Evolutionary conservation across 768 basidiomycete species (phyloP).

Genomic region (Naganishia vaughanmartiniae): DNA sequence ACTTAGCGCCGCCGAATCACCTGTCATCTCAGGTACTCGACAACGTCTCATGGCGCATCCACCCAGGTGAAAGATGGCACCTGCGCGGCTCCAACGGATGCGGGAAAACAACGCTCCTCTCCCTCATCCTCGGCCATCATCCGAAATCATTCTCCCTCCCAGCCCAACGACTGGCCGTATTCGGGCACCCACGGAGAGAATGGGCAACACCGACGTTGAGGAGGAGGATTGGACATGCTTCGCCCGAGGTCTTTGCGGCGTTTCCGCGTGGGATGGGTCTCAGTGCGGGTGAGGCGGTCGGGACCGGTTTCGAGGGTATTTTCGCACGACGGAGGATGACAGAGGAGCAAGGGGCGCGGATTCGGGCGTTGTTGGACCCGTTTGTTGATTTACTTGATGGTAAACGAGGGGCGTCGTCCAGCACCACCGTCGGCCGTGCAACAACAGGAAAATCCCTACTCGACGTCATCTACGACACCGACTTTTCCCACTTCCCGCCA

Average conservation of each 20-base stretch:
- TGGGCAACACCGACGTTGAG: slow-evolving; percentile 67
- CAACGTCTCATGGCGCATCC: slow-evolving; percentile 76
- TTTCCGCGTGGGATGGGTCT: slow-evolving; percentile 72
- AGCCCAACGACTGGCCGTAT: slow-evolving; percentile 60
- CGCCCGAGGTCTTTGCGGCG: slow-evolving; percentile 85
- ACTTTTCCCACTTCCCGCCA: slow-evolving; percentile 66
- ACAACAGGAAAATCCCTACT: slow-evolving; percentile 40
- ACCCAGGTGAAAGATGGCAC: slow-evolving; percentile 81
- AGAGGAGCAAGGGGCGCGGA: slow-evolving; percentile 55
- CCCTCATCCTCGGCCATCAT: slow-evolving; percentile 88
- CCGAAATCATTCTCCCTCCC: slow-evolving; percentile 81
- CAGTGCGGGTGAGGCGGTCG: slow-evolving; percentile 74
- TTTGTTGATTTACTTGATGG: slow-evolving; percentile 54
- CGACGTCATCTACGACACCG: slow-evolving; percentile 39
- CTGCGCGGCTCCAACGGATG: slow-evolving; percentile 88
- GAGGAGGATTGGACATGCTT: slow-evolving; percentile 71
- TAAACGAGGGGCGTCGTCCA: neutral
- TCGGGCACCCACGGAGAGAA: slow-evolving; percentile 62
- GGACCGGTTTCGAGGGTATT: slow-evolving; percentile 83
- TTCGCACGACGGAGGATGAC: slow-evolving; percentile 61
- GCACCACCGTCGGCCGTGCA: neutral
- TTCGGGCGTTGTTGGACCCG: slow-evolving; percentile 63
- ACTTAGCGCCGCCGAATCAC: neutral
- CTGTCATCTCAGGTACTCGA: slow-evolving; percentile 64
- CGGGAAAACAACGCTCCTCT: slow-evolving; percentile 89